Percentiles rank a stretch among this genome's conserved stretches.
Conservation (phyloP, 441 rosid species). For the Viola pubescens region DNA sequence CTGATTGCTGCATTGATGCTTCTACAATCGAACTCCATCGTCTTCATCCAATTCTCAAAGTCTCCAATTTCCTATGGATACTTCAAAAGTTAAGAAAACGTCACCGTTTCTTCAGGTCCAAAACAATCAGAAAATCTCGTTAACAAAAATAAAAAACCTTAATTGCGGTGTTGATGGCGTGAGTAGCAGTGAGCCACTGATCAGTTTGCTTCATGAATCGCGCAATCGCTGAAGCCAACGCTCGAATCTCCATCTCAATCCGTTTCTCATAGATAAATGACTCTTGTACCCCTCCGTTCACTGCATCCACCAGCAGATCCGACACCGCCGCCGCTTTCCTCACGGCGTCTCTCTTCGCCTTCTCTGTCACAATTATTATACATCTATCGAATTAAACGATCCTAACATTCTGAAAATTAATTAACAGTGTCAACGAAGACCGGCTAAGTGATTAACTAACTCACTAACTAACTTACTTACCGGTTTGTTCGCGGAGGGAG, state of each 20-base stretch:
- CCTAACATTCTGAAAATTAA: background rate
- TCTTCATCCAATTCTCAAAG: slow-evolving; percentile 89
- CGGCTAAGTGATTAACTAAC: background rate
- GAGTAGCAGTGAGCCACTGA: slow-evolving; percentile 65
- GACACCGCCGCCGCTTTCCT: slow-evolving; percentile 48
- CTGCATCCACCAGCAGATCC: slow-evolving; percentile 59
- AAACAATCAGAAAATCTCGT: background rate
- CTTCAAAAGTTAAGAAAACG: background rate
- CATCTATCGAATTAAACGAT: too few species aligned
- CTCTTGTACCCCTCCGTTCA: slow-evolving; percentile 71
- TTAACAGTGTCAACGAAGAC: background rate
- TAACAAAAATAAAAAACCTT: slow-evolving; percentile 27
- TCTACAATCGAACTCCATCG: slow-evolving; percentile 75
- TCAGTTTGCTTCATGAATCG: slow-evolving; percentile 60
- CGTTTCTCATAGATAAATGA: slow-evolving; percentile 61
- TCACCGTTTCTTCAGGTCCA: background rate
- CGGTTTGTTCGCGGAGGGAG: slow-evolving; percentile 50
- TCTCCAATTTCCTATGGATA: slow-evolving; percentile 63
- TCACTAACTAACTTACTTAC: slow-evolving; percentile 30
- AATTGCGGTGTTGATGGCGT: slow-evolving; percentile 51
- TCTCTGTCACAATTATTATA: slow-evolving; percentile 29
- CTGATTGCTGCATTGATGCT: slow-evolving; percentile 59
- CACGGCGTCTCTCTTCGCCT: slow-evolving; percentile 58
- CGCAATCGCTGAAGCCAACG: slow-evolving; percentile 40
- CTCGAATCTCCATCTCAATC: slow-evolving; percentile 60